Evolutionary conservation across 495 filamentous ascomycete species (phyloP).

Genomic region (Aspergillus bertholletiae): DNA sequence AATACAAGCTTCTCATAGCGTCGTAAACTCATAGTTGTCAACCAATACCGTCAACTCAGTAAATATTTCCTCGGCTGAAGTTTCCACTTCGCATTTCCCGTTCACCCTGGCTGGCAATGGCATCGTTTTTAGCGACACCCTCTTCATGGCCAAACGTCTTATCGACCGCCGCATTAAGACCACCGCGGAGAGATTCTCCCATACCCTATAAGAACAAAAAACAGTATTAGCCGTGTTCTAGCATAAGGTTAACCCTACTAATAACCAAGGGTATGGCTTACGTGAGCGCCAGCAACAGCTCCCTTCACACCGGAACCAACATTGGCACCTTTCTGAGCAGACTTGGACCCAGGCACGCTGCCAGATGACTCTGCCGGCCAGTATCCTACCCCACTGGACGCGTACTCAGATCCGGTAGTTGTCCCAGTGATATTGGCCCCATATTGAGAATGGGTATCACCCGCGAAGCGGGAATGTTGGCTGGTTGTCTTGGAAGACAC

Average conservation of each 20-base stretch:
- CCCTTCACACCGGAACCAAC: constrained; percentile 19
- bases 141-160: constrained; percentile 36
- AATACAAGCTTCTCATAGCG: not conserved
- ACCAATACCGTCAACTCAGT: not conserved
- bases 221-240: not conserved
- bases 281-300: constrained; percentile 32
- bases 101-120: constrained; percentile 35
- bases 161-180: constrained; percentile 35
- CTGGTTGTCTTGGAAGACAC: constrained; percentile 1
- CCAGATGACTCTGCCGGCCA: constrained; percentile 15
- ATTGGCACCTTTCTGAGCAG: constrained; percentile 14
- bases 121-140: constrained; percentile 31
- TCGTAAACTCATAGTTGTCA: not conserved
- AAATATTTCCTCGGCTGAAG: constrained; percentile 11
- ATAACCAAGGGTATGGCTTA: constrained; percentile 19
- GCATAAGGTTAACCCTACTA: too few species aligned
- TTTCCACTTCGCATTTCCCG: constrained; percentile 30
- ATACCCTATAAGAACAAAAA: constrained; percentile 24
- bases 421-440: constrained; percentile 5
- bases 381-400: constrained; percentile 9
- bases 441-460: not conserved
- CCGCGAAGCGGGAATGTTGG: not conserved
- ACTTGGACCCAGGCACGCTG: constrained; percentile 5
- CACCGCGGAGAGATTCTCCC: constrained; percentile 44
- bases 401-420: not conserved